Evolutionary conservation across 495 filamentous ascomycete species (phyloP), one percentile per base, ranked within the genome.

Genomic region (Aspergillus saccharolyticus): DNA sequence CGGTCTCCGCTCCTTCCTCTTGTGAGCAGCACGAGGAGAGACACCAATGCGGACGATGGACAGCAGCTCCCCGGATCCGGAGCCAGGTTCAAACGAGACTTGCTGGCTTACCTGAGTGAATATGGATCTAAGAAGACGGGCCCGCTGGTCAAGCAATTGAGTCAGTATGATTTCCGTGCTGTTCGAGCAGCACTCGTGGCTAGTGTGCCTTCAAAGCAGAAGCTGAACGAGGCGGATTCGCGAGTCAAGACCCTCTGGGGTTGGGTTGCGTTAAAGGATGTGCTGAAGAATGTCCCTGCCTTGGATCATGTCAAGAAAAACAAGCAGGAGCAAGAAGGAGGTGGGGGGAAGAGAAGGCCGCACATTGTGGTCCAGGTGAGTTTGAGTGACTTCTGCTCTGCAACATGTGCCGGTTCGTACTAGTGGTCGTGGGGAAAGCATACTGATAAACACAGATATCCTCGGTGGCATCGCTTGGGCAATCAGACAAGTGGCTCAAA

Each of bases 391-490:
- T 17, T 7, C 20, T 55, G n/a, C 25, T 20, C 33, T 39, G 14
- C 7, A 54, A 14, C n/a, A 50, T 50, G 18, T 3, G 10, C n/a
- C n/a, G n/a, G n/a, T n/a, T n/a, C n/a, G n/a, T n/a, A n/a, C n/a
- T n/a, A n/a, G n/a, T n/a, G n/a, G n/a, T n/a, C n/a, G n/a, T n/a
- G n/a, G n/a, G n/a, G n/a, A n/a, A n/a, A n/a, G n/a, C n/a, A n/a
- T n/a, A n/a, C 25, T 28, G 25, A 44, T 22, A 42, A 49, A 56
- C 42, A 39, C 19, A 76, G 71, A 71, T 92, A 20, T 96, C 91
- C 1, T 95, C 90, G 14, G 85, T 96, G 20, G 91, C 90, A 6
- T 88, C 89, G 1, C 78, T 96, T 0, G 90, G 90, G 2, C 77
- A 78, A 47, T 86, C 76, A 21, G 82, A 92, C 54, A 83, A 79